A percentile compares a stretch with the other conserved stretches of the same genome.
phyloP scores from a whole-genome alignment of 306 rosid species.

The Castanea crenata region DNA sequence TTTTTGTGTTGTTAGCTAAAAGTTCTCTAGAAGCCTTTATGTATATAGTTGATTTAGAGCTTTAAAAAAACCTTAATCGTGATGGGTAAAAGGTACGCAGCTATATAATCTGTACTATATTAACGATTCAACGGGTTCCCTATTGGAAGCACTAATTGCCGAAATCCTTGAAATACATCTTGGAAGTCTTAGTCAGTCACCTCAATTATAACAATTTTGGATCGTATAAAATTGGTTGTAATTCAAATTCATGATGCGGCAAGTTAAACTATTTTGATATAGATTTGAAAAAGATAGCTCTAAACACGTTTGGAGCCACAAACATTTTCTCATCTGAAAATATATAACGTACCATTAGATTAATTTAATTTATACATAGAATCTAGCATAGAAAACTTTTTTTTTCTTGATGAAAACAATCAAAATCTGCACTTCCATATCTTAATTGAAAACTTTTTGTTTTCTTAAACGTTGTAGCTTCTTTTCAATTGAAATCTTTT shows the following conservation, averaged over 20 bases:
- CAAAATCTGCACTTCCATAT: too few species aligned
- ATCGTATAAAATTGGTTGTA: not conserved
- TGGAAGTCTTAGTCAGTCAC: not conserved
- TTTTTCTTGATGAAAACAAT: not conserved
- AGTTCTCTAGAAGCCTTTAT: not conserved
- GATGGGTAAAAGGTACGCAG: not conserved
- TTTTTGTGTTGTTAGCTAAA: not conserved
- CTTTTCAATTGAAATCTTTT: too few species aligned
- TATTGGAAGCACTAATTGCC: conserved; percentile 27
- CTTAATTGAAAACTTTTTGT: too few species aligned
- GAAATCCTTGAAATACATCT: conserved; percentile 21
- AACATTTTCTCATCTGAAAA: not conserved
- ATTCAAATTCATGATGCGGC: not conserved
- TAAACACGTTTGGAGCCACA: not conserved
- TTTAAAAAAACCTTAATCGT: not conserved
- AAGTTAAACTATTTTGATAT: not conserved
- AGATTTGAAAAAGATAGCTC: too few species aligned
- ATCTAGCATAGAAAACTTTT: not conserved
- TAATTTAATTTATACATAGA: not conserved
- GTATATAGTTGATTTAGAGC: not conserved
- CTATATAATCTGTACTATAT: not conserved
- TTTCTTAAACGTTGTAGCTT: too few species aligned
- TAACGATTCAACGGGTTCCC: not conserved
- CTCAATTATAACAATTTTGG: not conserved
- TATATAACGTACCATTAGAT: not conserved